Evolutionary conservation across 2,329 filamentous ascomycete genomes (phyloP).

Genomic region (Aureobasidium sp.): DNA sequence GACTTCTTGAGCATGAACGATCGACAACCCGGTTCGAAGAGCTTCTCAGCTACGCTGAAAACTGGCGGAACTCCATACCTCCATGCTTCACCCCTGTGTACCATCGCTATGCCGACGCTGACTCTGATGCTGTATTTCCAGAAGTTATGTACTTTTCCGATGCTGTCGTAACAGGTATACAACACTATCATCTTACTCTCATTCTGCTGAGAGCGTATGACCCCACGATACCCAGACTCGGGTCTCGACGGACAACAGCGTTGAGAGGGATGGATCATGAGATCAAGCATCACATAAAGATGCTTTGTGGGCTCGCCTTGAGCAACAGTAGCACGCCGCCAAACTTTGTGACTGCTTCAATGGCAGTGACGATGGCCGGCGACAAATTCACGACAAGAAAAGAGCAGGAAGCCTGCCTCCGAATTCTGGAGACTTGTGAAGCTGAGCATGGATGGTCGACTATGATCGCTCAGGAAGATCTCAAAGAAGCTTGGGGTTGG

Average conservation of each 20-base stretch:
- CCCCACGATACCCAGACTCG: conserved; percentile 47
- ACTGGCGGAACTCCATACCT: background rate
- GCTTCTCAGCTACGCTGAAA: background rate
- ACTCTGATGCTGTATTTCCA: conserved; percentile 46
- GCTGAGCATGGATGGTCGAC: background rate
- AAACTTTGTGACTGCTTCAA: conserved; percentile 36
- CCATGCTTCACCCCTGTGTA: background rate
- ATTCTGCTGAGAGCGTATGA: conserved; percentile 53
- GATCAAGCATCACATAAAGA: conserved; percentile 41
- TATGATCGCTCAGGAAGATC: background rate
- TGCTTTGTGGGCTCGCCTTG: conserved; percentile 51
- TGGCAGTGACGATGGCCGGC: conserved; percentile 34
- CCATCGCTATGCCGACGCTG: background rate
- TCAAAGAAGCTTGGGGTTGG: background rate
- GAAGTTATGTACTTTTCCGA: conserved; percentile 52
- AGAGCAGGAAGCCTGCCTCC: background rate
- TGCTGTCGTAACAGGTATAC: conserved; percentile 50
- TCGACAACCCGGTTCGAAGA: background rate
- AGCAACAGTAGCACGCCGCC: conserved; percentile 51
- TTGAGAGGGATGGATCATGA: conserved; percentile 37
- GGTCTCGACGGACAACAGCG: conserved; percentile 34
- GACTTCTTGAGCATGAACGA: conserved; percentile 19
- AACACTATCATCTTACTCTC: conserved; percentile 53
- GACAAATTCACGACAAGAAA: conserved; percentile 18
- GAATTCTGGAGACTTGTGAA: background rate